Percentiles rank a stretch among this genome's conserved stretches.
phyloP scores from a whole-genome alignment of 805 yeast genomes.

The Sugiyamaella boreocaroliniensis region DNA sequence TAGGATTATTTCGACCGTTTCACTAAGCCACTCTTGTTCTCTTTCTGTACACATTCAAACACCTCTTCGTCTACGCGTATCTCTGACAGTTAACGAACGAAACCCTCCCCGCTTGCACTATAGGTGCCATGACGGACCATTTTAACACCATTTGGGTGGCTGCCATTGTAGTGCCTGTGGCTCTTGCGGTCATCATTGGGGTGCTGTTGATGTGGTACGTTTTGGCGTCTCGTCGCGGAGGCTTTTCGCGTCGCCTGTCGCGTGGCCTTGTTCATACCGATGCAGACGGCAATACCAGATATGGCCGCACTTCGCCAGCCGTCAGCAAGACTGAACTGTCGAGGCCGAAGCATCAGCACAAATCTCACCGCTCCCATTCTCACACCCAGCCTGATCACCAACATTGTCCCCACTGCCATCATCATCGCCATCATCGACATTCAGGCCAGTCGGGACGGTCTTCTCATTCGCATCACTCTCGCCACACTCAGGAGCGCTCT shows the following conservation, averaged over 20 bases:
- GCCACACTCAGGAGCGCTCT: not conserved
- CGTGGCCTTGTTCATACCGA: not conserved
- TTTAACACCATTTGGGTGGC: conserved; percentile 12
- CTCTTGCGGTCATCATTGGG: not conserved
- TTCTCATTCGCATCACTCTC: too few species aligned
- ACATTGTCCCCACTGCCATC: not conserved
- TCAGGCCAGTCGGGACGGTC: too few species aligned
- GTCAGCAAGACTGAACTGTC: too few species aligned
- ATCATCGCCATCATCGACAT: conserved; percentile 1
- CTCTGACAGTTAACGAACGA: not conserved
- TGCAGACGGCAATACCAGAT: not conserved
- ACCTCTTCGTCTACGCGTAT: not conserved
- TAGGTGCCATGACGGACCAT: not conserved
- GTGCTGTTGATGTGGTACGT: not conserved
- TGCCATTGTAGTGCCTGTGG: conserved; percentile 21
- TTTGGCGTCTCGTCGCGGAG: not conserved
- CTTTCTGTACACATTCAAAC: not conserved
- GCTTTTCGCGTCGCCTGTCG: not conserved
- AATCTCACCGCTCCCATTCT: too few species aligned
- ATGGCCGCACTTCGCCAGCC: not conserved
- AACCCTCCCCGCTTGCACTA: not conserved
- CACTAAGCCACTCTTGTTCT: not conserved
- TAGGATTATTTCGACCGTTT: not conserved
- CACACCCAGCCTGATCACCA: not conserved
- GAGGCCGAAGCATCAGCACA: too few species aligned